Percentiles rank a stretch among this genome's conserved stretches.
Conservation (phyloP, 2,329 filamentous ascomycete species). For the Botrytis pseudocinerea region DNA sequence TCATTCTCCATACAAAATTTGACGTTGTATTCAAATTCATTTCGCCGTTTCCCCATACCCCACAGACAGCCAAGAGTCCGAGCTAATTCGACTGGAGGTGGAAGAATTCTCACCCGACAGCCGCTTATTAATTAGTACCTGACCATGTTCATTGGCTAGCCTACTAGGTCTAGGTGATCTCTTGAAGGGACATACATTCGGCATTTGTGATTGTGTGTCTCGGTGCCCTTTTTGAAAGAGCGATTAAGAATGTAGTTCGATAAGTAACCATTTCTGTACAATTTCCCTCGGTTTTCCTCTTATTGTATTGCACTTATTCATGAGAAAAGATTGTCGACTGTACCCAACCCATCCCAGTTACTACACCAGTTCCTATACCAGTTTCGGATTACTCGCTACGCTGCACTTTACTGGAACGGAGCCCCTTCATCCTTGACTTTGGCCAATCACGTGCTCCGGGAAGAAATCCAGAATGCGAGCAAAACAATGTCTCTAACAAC, state of each 20-base stretch:
- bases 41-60: constrained; percentile 20
- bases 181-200: neutral
- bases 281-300: no score
- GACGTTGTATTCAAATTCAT: constrained; percentile 4
- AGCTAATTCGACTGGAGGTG: neutral
- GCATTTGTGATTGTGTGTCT: neutral
- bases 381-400: neutral
- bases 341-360: neutral
- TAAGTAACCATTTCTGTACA: neutral
- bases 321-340: neutral
- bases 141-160: neutral
- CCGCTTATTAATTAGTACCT: neutral
- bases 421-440: constrained; percentile 12
- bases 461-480: neutral
- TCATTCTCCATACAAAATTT: constrained; percentile 10
- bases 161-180: neutral
- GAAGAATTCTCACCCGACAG: neutral
- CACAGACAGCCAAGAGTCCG: constrained; percentile 7
- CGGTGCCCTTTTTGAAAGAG: neutral
- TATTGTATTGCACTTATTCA: neutral
- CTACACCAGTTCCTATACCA: neutral
- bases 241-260: neutral
- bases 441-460: constrained; percentile 12
- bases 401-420: neutral
- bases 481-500: constrained; percentile 36